phyloP scores from a whole-genome alignment of 495 filamentous ascomycete species.

The Recurvomyces mirabilis region DNA sequence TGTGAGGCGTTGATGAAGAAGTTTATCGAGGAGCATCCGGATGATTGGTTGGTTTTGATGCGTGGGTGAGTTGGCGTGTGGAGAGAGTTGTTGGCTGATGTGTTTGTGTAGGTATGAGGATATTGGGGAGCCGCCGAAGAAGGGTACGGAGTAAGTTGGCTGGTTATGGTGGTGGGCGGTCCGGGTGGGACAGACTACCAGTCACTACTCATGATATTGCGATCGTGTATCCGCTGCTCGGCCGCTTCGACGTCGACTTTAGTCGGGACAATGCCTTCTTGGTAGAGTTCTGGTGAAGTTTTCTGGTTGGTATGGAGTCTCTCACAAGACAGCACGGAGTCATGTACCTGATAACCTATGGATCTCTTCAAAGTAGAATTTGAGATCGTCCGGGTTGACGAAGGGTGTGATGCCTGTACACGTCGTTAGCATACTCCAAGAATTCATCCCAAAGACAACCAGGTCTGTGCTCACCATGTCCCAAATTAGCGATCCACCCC shows the following conservation, averaged over 20 bases:
- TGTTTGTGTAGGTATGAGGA: slow-evolving; percentile 54
- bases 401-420: slow-evolving; percentile 72
- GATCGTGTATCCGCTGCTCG: slow-evolving; percentile 17
- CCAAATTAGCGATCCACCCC: slow-evolving; percentile 79
- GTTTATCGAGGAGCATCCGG: slow-evolving; percentile 65
- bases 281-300: slow-evolving; percentile 10
- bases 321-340: slow-evolving; percentile 9
- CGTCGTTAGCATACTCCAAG: too few relatives aligned
- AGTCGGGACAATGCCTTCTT: slow-evolving; percentile 6
- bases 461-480: slow-evolving; percentile 56
- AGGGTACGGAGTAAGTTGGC: not conserved
- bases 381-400: slow-evolving; percentile 83
- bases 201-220: slow-evolving; percentile 17
- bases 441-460: too few relatives aligned
- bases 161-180: too few relatives aligned
- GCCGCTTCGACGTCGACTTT: slow-evolving; percentile 3
- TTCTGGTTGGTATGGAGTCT: slow-evolving; percentile 12
- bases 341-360: slow-evolving; percentile 47
- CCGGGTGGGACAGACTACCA: too few relatives aligned
- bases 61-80: slow-evolving; percentile 2
- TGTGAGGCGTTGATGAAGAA: slow-evolving; percentile 63
- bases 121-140: slow-evolving; percentile 37
- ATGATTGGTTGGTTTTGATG: slow-evolving; percentile 14
- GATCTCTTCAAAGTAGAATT: slow-evolving; percentile 87
- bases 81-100: not conserved